These are phyloP conservation scores for Amphicarpaea edgeworthii DNA, from an alignment of 306 rosid species.

Conservation along the genomic window DNA sequence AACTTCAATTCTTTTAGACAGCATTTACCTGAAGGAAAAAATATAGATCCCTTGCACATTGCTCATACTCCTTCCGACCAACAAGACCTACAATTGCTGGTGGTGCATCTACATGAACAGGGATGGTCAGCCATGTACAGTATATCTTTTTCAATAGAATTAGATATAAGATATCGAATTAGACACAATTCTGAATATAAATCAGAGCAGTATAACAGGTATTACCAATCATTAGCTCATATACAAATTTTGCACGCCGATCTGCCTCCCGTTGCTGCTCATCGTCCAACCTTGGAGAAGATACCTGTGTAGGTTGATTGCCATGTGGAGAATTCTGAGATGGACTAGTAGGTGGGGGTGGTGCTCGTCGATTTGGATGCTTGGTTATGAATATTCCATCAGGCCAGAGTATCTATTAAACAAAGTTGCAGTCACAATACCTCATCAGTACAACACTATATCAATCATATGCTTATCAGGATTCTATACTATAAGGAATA, in stretches of 20 bases:
- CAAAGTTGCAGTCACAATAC: slow-evolving; percentile 43
- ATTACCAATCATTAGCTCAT: slow-evolving; percentile 90
- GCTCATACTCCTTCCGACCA: slow-evolving; percentile 92
- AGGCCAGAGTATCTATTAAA: slow-evolving; percentile 89
- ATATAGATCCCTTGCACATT: slow-evolving; percentile 93
- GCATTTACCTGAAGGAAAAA: slow-evolving; percentile 88
- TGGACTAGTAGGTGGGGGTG: slow-evolving; percentile 53
- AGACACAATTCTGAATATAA: slow-evolving; percentile 14
- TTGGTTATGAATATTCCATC: slow-evolving; percentile 94
- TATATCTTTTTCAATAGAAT: not conserved
- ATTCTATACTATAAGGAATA: slow-evolving; percentile 32
- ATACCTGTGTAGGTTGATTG: slow-evolving; percentile 49
- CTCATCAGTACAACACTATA: slow-evolving; percentile 47
- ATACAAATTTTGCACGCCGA: slow-evolving; percentile 88
- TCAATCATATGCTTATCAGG: slow-evolving; percentile 30
- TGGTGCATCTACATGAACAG: slow-evolving; percentile 73
- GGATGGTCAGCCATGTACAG: not conserved
- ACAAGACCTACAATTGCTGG: slow-evolving; percentile 90
- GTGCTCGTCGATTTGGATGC: slow-evolving; percentile 86
- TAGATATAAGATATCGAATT: not conserved
- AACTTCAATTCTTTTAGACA: not conserved
- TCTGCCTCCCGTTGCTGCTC: slow-evolving; percentile 77
- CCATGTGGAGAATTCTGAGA: slow-evolving; percentile 59
- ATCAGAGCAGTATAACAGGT: slow-evolving; percentile 27
- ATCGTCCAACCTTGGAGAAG: slow-evolving; percentile 61